Evolutionary conservation across 129 eudicot species (phyloP), one percentile per base, ranked within the genome.

Genomic region (Chrysanthemum seticuspe): DNA sequence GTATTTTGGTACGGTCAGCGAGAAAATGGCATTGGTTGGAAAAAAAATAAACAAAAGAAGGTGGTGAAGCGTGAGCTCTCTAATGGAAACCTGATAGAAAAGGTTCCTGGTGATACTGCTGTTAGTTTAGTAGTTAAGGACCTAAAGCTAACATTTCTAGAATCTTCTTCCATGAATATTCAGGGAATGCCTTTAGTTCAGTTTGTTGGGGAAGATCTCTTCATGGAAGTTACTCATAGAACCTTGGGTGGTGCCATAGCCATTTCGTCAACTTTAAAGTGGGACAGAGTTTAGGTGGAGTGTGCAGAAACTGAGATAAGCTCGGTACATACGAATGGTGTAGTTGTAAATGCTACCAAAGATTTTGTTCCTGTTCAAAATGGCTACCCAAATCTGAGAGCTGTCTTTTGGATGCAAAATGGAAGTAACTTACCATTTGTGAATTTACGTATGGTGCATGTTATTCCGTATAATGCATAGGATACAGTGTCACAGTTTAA

Each of bases 81-180:
- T 1, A 64, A 77, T 68, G 89, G 86, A 47, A 69, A 73, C 63
- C 70, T 90, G 51, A 83, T 86, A 53, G 92, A 87, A 21, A 87
- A 87, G 64, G 96, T 62, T 85, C 98, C 98, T 31, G 94, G 96
- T 79, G 98, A 94, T 88, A 83, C 97, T 79, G 98, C 98, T 55
- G 89, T 84, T 19, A 84, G 85, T 75, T 80, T 94, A 59, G 71
- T 84, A 14, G 67, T 94, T 64, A 86, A 81, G 78, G 86, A 87
- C 75, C 85, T 90, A 48, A 88, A 83, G 78, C 84, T 94, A 53
- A 87, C 77, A 45, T 90, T 94, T 83, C 70, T 94, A 68, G 98
- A 94, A 80, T 76, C 90, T 85, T 83, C 83, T 65, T 72, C 83
- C 50, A 14, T 47, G 13, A 81, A 70, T 65, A 76, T 76, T 45